Evolutionary conservation across 805 yeast genomes (phyloP), one percentile per base, ranked within the genome.

Genomic region (Saccharomycopsis vini): DNA sequence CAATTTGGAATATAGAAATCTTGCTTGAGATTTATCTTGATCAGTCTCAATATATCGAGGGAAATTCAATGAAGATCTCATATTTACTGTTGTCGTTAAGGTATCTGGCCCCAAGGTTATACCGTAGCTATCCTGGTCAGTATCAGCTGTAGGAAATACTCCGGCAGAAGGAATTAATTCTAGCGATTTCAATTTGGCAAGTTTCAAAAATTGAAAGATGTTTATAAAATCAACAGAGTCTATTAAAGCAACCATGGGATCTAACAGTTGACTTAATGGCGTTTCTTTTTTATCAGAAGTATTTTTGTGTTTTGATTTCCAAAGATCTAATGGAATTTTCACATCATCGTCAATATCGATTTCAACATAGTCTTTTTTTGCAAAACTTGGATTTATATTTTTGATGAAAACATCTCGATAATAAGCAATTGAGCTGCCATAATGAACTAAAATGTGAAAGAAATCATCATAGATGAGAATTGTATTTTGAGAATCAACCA

Each of bases 21-120:
- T 59, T 0, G 75, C 73, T 50, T 70, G 75, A 0, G 73, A 68
- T 3, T 72, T 72, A 31, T 72, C 72, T 52, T 68, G 74, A 50
- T 69, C 73, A 41, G 73, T 66, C 50, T 67, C 72, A 34, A 68
- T 66, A 50, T 66, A 69, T 39, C 73, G 54, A 5, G 73, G 73
- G n/a, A n/a, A n/a, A n/a, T n/a, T n/a, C 42, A 69, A 19, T 7
- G 31, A 60, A 10, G 72, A 73, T 40, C 74, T 56, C n/a, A n/a
- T n/a, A n/a, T n/a, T n/a, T n/a, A 43, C 67, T 70, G 3, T 12
- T 26, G 44, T 66, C 35, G 23, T 20, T n/a, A 7, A 10, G 5
- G 54, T 28, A 68, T 56, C 18, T 68, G 58, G 36, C 61, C 62
- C 33, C n/a, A n/a, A n/a, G n/a, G n/a, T n/a, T n/a, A n/a, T n/a